A percentile compares a stretch with the other conserved stretches of the same genome.
Evolutionary conservation across 1,139 yeast species (phyloP).

Genomic region (Lodderomyces jiufengensis): DNA sequence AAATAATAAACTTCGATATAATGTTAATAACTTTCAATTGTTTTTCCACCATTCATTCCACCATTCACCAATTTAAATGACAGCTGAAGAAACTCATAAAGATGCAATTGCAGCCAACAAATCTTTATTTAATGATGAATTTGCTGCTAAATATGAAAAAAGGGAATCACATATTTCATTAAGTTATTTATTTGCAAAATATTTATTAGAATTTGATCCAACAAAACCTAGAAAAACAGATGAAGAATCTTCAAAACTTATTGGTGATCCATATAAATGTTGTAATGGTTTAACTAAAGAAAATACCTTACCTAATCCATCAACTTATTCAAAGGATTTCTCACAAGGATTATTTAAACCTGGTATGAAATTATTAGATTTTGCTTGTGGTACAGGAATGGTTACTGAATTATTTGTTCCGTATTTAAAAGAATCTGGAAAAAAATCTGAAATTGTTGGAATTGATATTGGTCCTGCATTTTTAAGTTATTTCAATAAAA

Average conservation of each 20-base stretch:
- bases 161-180: constrained; percentile 17
- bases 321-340: constrained; percentile 10
- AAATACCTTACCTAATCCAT: constrained; percentile 15
- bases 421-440: constrained; percentile 16
- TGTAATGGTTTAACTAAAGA: constrained; percentile 15
- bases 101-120: constrained; percentile 26
- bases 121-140: constrained; percentile 18
- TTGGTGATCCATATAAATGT: constrained; percentile 18
- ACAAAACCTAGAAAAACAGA: constrained; percentile 13
- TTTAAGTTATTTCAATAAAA: constrained; percentile 21
- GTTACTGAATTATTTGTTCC: constrained; percentile 30
- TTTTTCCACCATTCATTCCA: too few relatives aligned
- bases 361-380: constrained; percentile 33
- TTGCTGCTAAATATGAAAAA: constrained; percentile 24
- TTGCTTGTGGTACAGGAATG: constrained; percentile 46
- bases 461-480: constrained; percentile 34
- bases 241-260: constrained; percentile 13
- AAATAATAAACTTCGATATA: too few relatives aligned
- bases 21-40: too few relatives aligned
- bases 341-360: constrained; percentile 22
- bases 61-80: background rate
- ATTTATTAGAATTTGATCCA: constrained; percentile 20
- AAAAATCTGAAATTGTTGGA: constrained; percentile 26
- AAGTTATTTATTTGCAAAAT: constrained; percentile 20
- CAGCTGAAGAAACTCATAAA: constrained; percentile 13